These are phyloP conservation scores for Breviolum minutum DNA, from an alignment of 73 alveolate species.

Conservation along the genomic window DNA sequence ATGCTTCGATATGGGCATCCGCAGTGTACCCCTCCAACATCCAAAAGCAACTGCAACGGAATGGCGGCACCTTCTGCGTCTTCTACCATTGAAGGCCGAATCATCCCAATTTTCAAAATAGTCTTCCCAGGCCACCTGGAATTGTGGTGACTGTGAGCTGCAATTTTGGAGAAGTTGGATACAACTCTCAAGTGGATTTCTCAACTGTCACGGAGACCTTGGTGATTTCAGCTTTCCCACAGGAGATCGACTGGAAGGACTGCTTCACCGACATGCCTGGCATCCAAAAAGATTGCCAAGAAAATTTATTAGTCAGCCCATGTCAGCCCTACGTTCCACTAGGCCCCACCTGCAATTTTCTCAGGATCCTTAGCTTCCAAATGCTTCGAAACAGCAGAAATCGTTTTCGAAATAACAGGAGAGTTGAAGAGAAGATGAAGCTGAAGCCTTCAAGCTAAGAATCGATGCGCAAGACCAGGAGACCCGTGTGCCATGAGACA, in stretches of 20 bases:
- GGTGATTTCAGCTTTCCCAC: not conserved
- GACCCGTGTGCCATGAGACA: slow-evolving; percentile 82
- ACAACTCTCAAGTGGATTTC: no score
- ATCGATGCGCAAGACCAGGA: slow-evolving; percentile 37
- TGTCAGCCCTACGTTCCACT: not conserved
- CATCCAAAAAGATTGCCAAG: not conserved
- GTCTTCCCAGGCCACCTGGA: slow-evolving; percentile 60
- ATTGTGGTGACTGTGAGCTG: not conserved
- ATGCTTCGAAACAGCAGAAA: not conserved
- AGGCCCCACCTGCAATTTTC: slow-evolving; percentile 41
- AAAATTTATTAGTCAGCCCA: not conserved
- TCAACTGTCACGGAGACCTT: not conserved
- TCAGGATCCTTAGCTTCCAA: not conserved
- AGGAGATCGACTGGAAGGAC: not conserved
- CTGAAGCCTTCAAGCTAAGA: not conserved
- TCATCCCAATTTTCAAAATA: slow-evolving; percentile 42
- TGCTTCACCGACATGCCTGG: slow-evolving; percentile 40
- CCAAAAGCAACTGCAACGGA: not conserved
- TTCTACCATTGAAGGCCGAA: not conserved
- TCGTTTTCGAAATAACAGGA: not conserved
- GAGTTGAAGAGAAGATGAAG: no score
- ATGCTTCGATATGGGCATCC: not conserved
- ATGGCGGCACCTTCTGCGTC: slow-evolving; percentile 12
- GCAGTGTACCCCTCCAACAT: not conserved
- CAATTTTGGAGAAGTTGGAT: not conserved